Conservation (phyloP, 2,329 filamentous ascomycete species). For the Clarireedia paspali region DNA sequence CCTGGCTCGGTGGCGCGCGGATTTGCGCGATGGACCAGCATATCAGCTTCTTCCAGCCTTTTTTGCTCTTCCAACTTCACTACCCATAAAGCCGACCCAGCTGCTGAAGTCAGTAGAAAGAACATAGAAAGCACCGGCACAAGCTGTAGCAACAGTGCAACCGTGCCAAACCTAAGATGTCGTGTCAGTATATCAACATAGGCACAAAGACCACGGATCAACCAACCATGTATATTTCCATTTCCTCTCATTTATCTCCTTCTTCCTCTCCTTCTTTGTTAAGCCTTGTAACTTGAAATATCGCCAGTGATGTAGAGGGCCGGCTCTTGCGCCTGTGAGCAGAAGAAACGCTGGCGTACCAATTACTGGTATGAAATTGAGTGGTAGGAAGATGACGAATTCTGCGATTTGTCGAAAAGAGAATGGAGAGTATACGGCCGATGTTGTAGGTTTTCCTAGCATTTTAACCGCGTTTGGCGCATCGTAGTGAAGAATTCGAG, state of each 20-base stretch:
- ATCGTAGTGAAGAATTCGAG: conserved; percentile 58
- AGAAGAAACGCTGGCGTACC: conserved; percentile 82
- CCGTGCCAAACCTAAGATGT: conserved; percentile 61
- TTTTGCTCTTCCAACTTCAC: conserved; percentile 60
- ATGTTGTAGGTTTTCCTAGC: conserved; percentile 71
- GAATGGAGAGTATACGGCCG: conserved; percentile 79
- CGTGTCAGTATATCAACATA: conserved; percentile 8
- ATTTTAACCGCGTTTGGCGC: conserved; percentile 67
- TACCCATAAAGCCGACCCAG: conserved; percentile 81
- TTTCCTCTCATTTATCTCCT: conserved; percentile 56
- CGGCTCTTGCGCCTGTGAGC: conserved; percentile 78
- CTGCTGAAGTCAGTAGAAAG: conserved; percentile 81
- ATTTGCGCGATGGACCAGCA: conserved; percentile 2
- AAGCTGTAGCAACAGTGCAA: conserved; percentile 79
- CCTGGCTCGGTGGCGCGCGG: not conserved
- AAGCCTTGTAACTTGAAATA: conserved; percentile 79
- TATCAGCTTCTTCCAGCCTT: conserved; percentile 17
- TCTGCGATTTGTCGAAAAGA: conserved; percentile 86
- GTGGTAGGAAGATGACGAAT: conserved; percentile 67
- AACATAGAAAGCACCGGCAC: conserved; percentile 88
- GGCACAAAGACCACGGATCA: not conserved
- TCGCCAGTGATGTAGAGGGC: conserved; percentile 83
- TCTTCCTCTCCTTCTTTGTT: conserved; percentile 64
- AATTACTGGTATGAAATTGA: conserved; percentile 80
- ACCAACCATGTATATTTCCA: conserved; percentile 78